phyloP scores from a whole-genome alignment of 192 early-diverging fungal genomes.

The Coemansia sp. region DNA sequence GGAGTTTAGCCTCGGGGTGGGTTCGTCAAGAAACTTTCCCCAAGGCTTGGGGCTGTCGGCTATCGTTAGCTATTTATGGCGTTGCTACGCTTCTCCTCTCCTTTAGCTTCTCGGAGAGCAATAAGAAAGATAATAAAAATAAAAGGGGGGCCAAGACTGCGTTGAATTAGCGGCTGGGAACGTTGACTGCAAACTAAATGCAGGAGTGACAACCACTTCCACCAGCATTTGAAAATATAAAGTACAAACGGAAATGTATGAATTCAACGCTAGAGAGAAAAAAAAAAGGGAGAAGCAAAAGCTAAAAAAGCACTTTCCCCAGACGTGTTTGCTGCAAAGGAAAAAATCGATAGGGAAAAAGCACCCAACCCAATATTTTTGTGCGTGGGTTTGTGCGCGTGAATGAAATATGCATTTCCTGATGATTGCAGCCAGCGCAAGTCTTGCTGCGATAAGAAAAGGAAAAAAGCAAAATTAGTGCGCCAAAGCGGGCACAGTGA shows the following conservation, averaged over 20 bases:
- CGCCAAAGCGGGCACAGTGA: background rate
- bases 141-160: background rate
- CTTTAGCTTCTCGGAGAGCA: background rate
- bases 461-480: background rate
- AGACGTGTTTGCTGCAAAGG: too few species aligned
- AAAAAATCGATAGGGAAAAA: background rate
- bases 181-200: slow-evolving; percentile 7
- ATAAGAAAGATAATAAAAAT: background rate
- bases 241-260: background rate
- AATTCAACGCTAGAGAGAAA: slow-evolving; percentile 5
- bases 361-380: background rate
- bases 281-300: background rate
- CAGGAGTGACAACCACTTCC: background rate
- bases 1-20: background rate
- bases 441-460: background rate
- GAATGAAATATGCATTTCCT: too few species aligned
- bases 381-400: background rate
- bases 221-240: slow-evolving; percentile 9
- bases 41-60: background rate
- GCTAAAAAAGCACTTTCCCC: background rate
- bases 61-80: background rate
- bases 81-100: background rate
- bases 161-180: slow-evolving; percentile 1
- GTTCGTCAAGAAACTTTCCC: slow-evolving; percentile 2
- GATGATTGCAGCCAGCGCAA: background rate